These are phyloP conservation scores for Peronospora destructor DNA, from an alignment of 352 stramenopile species.

Conservation along the genomic window DNA sequence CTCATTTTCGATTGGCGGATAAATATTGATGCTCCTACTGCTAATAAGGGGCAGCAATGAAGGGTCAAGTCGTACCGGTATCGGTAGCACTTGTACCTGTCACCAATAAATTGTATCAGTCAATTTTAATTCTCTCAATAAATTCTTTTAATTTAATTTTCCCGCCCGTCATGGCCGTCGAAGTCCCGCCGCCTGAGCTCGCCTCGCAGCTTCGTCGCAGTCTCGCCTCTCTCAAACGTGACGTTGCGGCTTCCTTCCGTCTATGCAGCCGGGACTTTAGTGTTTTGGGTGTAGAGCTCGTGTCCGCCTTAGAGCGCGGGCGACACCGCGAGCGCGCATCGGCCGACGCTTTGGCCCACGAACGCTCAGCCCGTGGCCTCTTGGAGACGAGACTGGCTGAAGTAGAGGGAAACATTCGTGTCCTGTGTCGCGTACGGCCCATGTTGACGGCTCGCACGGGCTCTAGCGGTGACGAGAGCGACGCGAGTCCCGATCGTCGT, in stretches of 20 bases:
- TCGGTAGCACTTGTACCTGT: too few species aligned
- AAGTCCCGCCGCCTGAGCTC: slow-evolving; percentile 13
- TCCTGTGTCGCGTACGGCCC: slow-evolving; percentile 77
- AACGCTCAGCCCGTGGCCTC: slow-evolving; percentile 36
- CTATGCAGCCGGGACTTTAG: slow-evolving; percentile 67
- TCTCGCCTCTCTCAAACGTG: slow-evolving; percentile 44
- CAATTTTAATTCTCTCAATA: too few species aligned
- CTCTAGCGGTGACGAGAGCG: slow-evolving; percentile 24
- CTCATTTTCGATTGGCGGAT: too few species aligned
- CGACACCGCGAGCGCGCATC: slow-evolving; percentile 33
- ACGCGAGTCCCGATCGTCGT: slow-evolving; percentile 17
- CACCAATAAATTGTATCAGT: too few species aligned
- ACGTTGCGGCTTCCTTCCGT: slow-evolving; percentile 61
- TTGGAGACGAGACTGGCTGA: slow-evolving; percentile 46
- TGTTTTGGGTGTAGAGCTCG: slow-evolving; percentile 54
- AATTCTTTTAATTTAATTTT: too few species aligned
- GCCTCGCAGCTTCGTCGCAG: slow-evolving; percentile 34
- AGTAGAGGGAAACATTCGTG: slow-evolving; percentile 56
- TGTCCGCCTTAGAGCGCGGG: slow-evolving; percentile 36
- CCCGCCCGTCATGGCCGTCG: too few species aligned
- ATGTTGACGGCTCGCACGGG: background rate
- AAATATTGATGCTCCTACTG: too few species aligned
- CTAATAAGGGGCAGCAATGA: too few species aligned
- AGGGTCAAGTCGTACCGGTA: too few species aligned
- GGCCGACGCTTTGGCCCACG: slow-evolving; percentile 38